These are phyloP conservation scores for Kodamaea restingae DNA, from an alignment of 805 yeast genomes.

Conservation along the genomic window DNA sequence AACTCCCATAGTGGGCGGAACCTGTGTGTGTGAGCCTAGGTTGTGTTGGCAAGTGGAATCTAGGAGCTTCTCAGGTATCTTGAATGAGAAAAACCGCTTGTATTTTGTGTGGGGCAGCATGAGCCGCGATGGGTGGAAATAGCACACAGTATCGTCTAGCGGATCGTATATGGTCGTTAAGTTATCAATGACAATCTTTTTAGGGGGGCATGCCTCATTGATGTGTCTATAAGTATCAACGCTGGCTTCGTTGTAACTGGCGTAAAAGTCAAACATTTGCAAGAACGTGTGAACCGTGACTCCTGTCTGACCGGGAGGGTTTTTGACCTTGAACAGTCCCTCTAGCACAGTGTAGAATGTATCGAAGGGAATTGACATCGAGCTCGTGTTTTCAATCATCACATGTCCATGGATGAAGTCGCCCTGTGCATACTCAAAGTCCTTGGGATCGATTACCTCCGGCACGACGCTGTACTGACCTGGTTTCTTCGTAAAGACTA, in stretches of 20 bases:
- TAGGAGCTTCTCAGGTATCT: constrained; percentile 33
- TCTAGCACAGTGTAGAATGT: constrained; percentile 38
- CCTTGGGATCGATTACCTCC: constrained; percentile 27
- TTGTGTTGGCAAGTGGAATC: constrained; percentile 36
- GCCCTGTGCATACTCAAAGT: constrained; percentile 32
- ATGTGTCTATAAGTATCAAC: constrained; percentile 28
- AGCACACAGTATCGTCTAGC: constrained; percentile 26
- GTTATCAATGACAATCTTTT: constrained; percentile 10
- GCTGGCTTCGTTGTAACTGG: constrained; percentile 35
- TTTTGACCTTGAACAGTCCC: constrained; percentile 20
- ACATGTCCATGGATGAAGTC: constrained; percentile 37
- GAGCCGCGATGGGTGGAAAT: constrained; percentile 22
- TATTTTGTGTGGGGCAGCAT: constrained; percentile 31
- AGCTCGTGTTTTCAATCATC: constrained; percentile 26
- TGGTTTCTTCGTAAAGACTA: constrained; percentile 31
- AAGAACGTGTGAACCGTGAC: constrained; percentile 23
- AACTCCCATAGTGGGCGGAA: constrained; percentile 34
- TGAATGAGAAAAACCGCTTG: constrained; percentile 39
- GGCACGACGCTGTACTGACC: constrained; percentile 33
- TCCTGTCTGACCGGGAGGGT: constrained; percentile 13
- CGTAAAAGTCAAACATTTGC: constrained; percentile 41
- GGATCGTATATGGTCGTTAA: constrained; percentile 20
- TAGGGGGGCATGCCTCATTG: constrained; percentile 29
- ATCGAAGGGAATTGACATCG: constrained; percentile 31
- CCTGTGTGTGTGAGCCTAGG: constrained; percentile 33